Percentiles rank a stretch among this genome's conserved stretches.
Evolutionary conservation across 805 yeast species (phyloP).

Genomic region (Starmerella khaoyaiensis): DNA sequence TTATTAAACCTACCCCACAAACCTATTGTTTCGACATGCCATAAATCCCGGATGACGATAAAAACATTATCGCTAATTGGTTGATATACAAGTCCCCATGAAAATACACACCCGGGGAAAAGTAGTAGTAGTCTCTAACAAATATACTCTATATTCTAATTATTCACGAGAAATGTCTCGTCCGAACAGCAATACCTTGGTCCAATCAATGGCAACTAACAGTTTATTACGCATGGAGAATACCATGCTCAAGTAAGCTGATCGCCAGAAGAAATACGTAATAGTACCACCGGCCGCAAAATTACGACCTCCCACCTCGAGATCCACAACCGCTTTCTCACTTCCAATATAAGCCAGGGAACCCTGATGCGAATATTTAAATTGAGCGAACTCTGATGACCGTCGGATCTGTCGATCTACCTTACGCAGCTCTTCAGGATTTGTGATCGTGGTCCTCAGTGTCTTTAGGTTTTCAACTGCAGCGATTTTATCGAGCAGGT

Average conservation of each 20-base stretch:
- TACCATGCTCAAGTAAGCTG: constrained; percentile 87
- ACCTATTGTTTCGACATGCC: too few species aligned
- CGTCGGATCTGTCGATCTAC: constrained; percentile 28
- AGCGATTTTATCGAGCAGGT: constrained; percentile 46
- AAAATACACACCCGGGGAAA: too few species aligned
- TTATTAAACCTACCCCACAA: too few species aligned
- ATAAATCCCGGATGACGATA: too few species aligned
- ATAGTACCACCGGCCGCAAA: constrained; percentile 72
- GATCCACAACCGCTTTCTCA: constrained; percentile 88
- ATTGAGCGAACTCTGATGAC: constrained; percentile 35
- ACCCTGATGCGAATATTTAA: constrained; percentile 80
- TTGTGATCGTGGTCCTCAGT: constrained; percentile 12
- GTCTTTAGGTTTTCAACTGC: constrained; percentile 29
- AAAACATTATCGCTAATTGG: too few species aligned
- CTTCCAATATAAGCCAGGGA: constrained; percentile 84
- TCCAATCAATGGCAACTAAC: constrained; percentile 79
- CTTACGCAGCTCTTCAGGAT: constrained; percentile 15
- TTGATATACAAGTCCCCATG: too few species aligned
- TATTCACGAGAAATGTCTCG: constrained; percentile 69
- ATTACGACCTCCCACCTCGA: constrained; percentile 56
- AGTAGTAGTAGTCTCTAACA: too few species aligned
- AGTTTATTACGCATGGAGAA: constrained; percentile 79
- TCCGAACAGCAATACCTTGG: constrained; percentile 75
- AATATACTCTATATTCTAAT: too few species aligned
- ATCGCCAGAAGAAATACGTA: constrained; percentile 89